Evolutionary conservation across 345 rosid species (phyloP).

Genomic region (Pugionium dolabratum): DNA sequence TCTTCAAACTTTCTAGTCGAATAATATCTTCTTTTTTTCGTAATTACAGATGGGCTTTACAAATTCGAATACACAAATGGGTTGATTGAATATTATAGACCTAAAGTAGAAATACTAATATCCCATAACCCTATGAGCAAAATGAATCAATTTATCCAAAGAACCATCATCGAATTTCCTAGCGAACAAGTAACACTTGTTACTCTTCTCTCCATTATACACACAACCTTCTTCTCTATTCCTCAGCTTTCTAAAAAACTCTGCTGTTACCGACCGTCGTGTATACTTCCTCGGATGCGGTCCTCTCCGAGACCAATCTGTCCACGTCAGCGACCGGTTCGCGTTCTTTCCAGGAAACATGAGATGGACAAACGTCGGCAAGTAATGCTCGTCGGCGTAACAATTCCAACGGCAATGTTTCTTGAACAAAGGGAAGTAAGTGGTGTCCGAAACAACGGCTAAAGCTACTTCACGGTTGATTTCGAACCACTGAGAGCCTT

Average conservation of each 20-base stretch:
- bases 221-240: conserved; percentile 44
- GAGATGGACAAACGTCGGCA: conserved; percentile 60
- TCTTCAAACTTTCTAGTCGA: too few relatives aligned
- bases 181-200: conserved; percentile 72
- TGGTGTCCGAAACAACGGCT: conserved; percentile 58
- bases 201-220: conserved; percentile 53
- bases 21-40: not conserved
- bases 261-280: conserved; percentile 46
- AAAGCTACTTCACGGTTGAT: conserved; percentile 64
- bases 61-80: not conserved
- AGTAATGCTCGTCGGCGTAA: conserved; percentile 76
- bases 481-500: conserved; percentile 56
- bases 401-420: conserved; percentile 50
- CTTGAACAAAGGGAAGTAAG: conserved; percentile 48
- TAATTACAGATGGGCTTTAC: conserved; percentile 1
- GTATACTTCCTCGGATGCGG: conserved; percentile 67
- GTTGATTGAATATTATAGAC: not conserved
- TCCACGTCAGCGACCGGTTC: conserved; percentile 67
- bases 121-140: conserved; percentile 54
- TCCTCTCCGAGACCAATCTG: conserved; percentile 79
- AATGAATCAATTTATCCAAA: conserved; percentile 51
- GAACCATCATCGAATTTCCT: conserved; percentile 66
- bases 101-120: conserved; percentile 28
- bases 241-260: conserved; percentile 58
- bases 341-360: conserved; percentile 53